Evolutionary conservation across 352 stramenopile genomes (phyloP), one percentile per base, ranked within the genome.

Genomic region (Saprolegnia parasitica): DNA sequence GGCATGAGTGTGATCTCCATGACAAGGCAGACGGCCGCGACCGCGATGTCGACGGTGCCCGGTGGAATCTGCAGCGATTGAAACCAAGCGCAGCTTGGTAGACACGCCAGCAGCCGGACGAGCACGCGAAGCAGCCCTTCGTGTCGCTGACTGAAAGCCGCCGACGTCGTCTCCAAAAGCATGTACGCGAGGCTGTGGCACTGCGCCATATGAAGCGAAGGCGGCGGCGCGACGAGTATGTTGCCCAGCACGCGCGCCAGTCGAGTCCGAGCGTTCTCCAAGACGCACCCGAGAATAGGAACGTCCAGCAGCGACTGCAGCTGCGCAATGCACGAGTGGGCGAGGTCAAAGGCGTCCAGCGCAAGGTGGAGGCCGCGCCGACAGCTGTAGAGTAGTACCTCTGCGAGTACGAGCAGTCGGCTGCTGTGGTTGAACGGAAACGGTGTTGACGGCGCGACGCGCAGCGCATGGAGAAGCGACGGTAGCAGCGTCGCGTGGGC

Each of bases 1-100:
- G 40, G 40, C 16, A 66, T 20, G n/a, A 29, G 13, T 23, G 39
- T 56, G n/a, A 66, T 56, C 18, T 16, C 37, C 58, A 66, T 66
- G 58, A 52, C 50, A 16, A 66, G 23, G 5, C 3, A 9, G 20
- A 66, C 58, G 9, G 32, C 13, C 11, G 58, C n/a, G 20, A 11
- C 5, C 1, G 13, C 24, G 35, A 60, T 8, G 13, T 16, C 20
- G 16, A 60, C n/a, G 24, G 24, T 60, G 8, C 52, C 52, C 13
- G 52, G 13, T 18, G n/a, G 11, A 4, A 9, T 15, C 35, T 15
- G 11, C n/a, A 24, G 13, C 11, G 52, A 20, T 11, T 11, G 24
- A 60, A 60, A 60, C 52, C 52, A 60, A 20, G 24, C 3, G 20
- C 11, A 26, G 16, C 3, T 24, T 24, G 52, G 13, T 16, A 60